Conservation (phyloP, 345 rosid species). For the Euphorbia peplus region DNA sequence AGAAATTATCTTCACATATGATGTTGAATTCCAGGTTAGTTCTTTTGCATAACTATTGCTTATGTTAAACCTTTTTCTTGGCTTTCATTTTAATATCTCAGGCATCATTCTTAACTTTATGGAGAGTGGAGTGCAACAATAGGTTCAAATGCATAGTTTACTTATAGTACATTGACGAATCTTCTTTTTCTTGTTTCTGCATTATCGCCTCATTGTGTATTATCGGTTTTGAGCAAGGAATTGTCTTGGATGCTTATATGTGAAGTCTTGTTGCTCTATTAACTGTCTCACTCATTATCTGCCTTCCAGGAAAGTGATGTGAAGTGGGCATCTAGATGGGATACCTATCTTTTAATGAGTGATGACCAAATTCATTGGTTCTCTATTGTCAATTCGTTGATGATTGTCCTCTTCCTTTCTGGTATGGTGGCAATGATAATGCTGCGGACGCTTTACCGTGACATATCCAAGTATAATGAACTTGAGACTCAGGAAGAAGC, state of each 20-base stretch:
- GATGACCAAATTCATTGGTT: constrained; percentile 86
- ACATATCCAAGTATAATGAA: constrained; percentile 74
- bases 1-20: constrained; percentile 86
- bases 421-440: constrained; percentile 89
- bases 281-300: constrained; percentile 12
- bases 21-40: constrained; percentile 80
- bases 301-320: constrained; percentile 63
- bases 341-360: constrained; percentile 75
- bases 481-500: constrained; percentile 88
- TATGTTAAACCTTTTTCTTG: background rate
- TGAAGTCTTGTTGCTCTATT: constrained; percentile 12
- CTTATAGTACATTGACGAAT: background rate
- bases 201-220: background rate
- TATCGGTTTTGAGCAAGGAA: background rate
- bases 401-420: constrained; percentile 79
- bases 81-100: background rate
- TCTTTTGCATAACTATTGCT: constrained; percentile 2
- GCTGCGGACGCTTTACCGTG: constrained; percentile 77
- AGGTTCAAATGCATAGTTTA: background rate
- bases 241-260: background rate
- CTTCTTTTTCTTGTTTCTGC: background rate
- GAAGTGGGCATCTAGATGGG: constrained; percentile 92
- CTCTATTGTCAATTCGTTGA: constrained; percentile 73
- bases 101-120: background rate
- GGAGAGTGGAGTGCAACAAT: background rate